Evolutionary conservation across 805 yeast genomes (phyloP).

Genomic region (Priceomyces haplophilus): DNA sequence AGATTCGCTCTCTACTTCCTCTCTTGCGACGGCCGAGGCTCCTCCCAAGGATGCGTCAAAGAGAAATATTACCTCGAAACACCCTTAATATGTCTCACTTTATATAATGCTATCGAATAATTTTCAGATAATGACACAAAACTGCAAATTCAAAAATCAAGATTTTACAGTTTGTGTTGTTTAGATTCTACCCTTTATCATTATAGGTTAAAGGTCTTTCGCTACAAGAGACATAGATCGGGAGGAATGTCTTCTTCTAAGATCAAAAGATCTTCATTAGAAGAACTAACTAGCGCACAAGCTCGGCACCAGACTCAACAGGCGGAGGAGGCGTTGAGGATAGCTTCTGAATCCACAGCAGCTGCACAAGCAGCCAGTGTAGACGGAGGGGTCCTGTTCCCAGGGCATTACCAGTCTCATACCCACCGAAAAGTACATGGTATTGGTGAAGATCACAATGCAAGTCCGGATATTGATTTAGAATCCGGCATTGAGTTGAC

Average conservation of each 20-base stretch:
- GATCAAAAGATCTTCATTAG: constrained; percentile 5
- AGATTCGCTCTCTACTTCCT: constrained; percentile 6
- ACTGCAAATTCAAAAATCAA: background rate
- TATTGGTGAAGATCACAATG: constrained; percentile 7
- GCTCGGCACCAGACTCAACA: constrained; percentile 13
- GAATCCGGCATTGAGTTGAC: constrained; percentile 19
- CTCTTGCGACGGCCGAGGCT: background rate
- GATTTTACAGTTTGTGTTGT: constrained; percentile 8
- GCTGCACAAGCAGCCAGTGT: constrained; percentile 6
- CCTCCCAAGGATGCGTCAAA: background rate
- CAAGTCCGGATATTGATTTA: background rate
- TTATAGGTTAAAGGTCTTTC: background rate
- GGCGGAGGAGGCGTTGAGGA: constrained; percentile 20
- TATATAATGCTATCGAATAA: background rate
- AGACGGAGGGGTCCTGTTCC: background rate
- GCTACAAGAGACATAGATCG: background rate
- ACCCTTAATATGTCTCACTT: background rate
- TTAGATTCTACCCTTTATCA: background rate
- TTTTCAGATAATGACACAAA: background rate
- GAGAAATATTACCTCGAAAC: background rate
- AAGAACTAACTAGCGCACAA: constrained; percentile 4
- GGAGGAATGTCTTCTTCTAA: constrained; percentile 6
- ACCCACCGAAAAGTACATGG: constrained; percentile 11
- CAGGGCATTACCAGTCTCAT: constrained; percentile 12
- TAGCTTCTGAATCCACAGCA: constrained; percentile 16